Percentiles rank a stretch among this genome's conserved stretches.
Evolutionary conservation across 257 asterid genomes (phyloP).

Genomic region (Mentha longifolia): DNA sequence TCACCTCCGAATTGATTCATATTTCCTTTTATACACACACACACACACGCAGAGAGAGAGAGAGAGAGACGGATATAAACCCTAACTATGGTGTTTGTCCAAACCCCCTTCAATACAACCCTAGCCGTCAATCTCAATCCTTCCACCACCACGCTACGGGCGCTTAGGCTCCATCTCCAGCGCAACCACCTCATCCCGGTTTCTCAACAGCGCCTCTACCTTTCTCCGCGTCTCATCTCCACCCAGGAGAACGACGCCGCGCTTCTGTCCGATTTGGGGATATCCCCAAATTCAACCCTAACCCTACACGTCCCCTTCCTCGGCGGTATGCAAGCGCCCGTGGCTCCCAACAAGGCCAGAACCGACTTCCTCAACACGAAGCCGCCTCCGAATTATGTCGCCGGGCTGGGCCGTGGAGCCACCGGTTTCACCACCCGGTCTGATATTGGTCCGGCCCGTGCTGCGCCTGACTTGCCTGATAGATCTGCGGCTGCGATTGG

Average conservation of each 20-base stretch:
- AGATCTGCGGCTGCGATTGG: constrained; percentile 59
- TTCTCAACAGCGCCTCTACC: constrained; percentile 62
- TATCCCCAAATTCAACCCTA: constrained; percentile 59
- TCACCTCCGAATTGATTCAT: too few species aligned
- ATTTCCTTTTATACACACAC: neutral
- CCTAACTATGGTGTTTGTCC: constrained; percentile 59
- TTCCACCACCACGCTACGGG: constrained; percentile 44
- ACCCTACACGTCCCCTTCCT: constrained; percentile 57
- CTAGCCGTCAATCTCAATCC: constrained; percentile 60
- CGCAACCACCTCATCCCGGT: constrained; percentile 45
- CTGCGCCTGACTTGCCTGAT: constrained; percentile 88
- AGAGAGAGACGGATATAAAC: neutral
- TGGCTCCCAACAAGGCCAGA: constrained; percentile 52
- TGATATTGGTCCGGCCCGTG: constrained; percentile 95
- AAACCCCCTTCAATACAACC: constrained; percentile 59
- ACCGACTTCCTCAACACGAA: constrained; percentile 64
- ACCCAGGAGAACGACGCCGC: constrained; percentile 35
- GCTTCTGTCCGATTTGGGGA: constrained; percentile 49
- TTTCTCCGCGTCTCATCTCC: constrained; percentile 54
- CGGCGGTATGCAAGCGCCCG: constrained; percentile 83
- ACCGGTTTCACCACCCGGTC: constrained; percentile 96
- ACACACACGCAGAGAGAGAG: too few species aligned
- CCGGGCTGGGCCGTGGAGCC: constrained; percentile 97
- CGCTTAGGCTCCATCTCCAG: constrained; percentile 51
- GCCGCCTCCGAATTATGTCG: constrained; percentile 85